These are phyloP conservation scores for Scytalidium sp. DNA, from an alignment of 2,329 filamentous ascomycete species.

Conservation along the genomic window DNA sequence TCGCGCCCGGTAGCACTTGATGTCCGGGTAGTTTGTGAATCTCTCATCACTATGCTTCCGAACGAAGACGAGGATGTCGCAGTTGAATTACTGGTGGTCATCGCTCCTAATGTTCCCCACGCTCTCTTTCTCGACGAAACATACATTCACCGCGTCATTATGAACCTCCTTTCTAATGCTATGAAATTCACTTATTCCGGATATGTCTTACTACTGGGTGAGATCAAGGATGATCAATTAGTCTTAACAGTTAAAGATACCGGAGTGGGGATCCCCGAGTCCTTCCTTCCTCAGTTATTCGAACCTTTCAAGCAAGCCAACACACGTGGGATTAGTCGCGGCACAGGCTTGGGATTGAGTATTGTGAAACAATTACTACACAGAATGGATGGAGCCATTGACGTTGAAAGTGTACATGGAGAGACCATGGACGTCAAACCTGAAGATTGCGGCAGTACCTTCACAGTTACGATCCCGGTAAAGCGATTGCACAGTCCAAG, in stretches of 20 bases:
- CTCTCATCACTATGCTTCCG: slow-evolving; percentile 28
- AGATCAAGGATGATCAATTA: slow-evolving; percentile 12
- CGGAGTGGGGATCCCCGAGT: slow-evolving; percentile 27
- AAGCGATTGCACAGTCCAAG: background rate
- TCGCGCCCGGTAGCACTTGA: slow-evolving; percentile 29
- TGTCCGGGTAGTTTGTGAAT: slow-evolving; percentile 29
- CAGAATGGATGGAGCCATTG: slow-evolving; percentile 27
- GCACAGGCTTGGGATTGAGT: slow-evolving; percentile 27
- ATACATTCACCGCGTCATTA: slow-evolving; percentile 31
- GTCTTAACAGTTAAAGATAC: slow-evolving; percentile 27
- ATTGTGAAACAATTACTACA: slow-evolving; percentile 27
- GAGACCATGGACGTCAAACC: slow-evolving; percentile 18
- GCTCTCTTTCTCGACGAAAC: slow-evolving; percentile 32
- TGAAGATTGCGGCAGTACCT: slow-evolving; percentile 13
- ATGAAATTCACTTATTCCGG: slow-evolving; percentile 28
- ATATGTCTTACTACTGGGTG: slow-evolving; percentile 17
- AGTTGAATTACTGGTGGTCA: slow-evolving; percentile 29
- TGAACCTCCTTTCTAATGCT: slow-evolving; percentile 33
- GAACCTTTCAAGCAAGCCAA: slow-evolving; percentile 26
- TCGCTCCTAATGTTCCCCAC: slow-evolving; percentile 27
- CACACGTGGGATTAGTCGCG: slow-evolving; percentile 19
- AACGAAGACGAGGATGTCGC: slow-evolving; percentile 29
- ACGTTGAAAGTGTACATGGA: slow-evolving; percentile 25
- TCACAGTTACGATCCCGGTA: slow-evolving; percentile 17
- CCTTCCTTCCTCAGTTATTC: slow-evolving; percentile 33